Base-by-base conservation (phyloP, 495 filamentous ascomycete species). In the Geoglossum glabrum region DNA sequence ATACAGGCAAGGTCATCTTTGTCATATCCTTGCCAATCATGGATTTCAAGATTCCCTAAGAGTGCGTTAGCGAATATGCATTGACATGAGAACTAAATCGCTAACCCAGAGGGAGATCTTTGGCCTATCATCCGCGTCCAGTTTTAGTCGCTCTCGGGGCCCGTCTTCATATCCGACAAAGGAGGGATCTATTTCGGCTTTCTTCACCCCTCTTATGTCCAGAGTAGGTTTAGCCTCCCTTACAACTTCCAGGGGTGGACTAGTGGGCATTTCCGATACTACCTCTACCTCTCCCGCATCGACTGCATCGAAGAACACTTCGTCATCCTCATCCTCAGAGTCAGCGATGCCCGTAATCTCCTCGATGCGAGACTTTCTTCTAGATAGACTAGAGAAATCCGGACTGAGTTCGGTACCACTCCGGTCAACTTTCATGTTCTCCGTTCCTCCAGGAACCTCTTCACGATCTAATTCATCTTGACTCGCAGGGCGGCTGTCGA, bases 11-110 rank as follows among this genome's bases (percentile, higher is more conserved):
- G 1, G 92, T 98, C 92, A 98, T 97, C 72, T 89, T 96, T 21
- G 92, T 98, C 92, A 98, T 97, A 67, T 98, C 92, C 68, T 97
- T 98, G 57, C 92, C 92, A 64, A 98, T 95, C 92, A 98, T 98
- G 43, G 92, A 98, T 74, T 97, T 97, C 52, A 98, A 71, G 61
- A 98, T 95, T 58, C 84, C 83, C 90, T 97, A 60, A 56, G n/a
- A 56, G 23, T 19, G 40, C 31, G 59, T 74, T 59, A 71, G 71
- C 11, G 27, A 58, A 21, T 60, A 26, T 46, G 57, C 55, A 15
- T 54, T 38, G 10, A 38, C 9, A 47, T 1, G 11, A 51, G 25
- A 19, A 46, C 6, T 19, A 15, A n/a, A 19, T 23, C 50, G 72
- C 83, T 68, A 79, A 95, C 90, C 92, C 92, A 98, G 43, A 98